These are phyloP conservation scores for Grosmannia serpens DNA, from an alignment of 2,329 filamentous ascomycete genomes.

Conservation along the genomic window DNA sequence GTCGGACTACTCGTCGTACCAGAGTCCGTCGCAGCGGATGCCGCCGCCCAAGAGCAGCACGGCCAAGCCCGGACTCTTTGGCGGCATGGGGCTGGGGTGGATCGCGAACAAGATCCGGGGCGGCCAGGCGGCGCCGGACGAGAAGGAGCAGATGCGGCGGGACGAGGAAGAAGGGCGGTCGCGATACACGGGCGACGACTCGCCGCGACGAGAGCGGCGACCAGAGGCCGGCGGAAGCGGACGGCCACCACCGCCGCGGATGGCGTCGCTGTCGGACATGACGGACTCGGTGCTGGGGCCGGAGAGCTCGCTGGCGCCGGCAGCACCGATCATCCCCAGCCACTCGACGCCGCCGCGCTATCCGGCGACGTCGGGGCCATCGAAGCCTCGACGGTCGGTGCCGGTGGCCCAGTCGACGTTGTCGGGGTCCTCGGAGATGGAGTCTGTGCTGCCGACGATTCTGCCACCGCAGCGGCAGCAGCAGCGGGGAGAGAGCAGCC, in stretches of 20 bases:
- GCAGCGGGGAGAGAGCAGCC: conserved; percentile 17
- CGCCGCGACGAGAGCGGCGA: conserved; percentile 27
- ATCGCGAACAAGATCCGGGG: conserved; percentile 54
- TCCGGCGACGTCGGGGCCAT: background rate
- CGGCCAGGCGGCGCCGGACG: conserved; percentile 20
- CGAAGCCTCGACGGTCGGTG: background rate
- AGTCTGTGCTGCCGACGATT: conserved; percentile 29
- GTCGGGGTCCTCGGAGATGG: conserved; percentile 37
- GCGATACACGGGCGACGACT: conserved; percentile 59
- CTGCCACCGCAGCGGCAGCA: conserved; percentile 28
- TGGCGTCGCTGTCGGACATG: conserved; percentile 13
- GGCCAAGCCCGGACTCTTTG: conserved; percentile 45
- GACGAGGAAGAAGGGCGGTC: conserved; percentile 44
- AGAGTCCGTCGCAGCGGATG: conserved; percentile 50
- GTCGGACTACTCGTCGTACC: conserved; percentile 47
- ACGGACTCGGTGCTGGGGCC: conserved; percentile 28
- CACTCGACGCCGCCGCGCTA: background rate
- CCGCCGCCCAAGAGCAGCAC: conserved; percentile 27
- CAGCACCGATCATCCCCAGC: background rate
- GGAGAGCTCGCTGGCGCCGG: conserved; percentile 14
- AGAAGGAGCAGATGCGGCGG: conserved; percentile 34
- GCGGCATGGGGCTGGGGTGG: conserved; percentile 56
- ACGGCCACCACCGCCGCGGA: conserved; percentile 11
- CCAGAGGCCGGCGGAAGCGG: conserved; percentile 8
- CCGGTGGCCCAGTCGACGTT: conserved; percentile 40